Base-by-base conservation (phyloP, 345 rosid species). In the Eucalyptus urophylla region DNA sequence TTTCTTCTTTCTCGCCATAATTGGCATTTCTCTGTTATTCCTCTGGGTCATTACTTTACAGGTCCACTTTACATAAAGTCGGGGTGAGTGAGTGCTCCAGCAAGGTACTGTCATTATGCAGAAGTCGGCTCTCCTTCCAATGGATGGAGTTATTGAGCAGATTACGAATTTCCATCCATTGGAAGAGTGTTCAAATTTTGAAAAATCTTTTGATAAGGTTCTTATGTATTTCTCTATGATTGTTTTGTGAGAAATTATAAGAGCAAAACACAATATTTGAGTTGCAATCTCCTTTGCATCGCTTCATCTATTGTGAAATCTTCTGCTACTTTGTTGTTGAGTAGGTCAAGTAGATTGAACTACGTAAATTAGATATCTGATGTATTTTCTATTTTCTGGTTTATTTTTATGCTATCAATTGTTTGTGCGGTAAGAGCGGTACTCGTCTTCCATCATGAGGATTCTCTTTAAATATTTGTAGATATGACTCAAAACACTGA, bases 261-360 rank as follows among this genome's bases (percentile, higher is more conserved):
- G 81, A 43, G 81, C 6, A 6, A 76, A 76, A 37, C 27, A 76
- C 0, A 0, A 21, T 21, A 76, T 37, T 37, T 19, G 45, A 40
- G 45, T 21, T 3, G 27, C 12, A 0, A 37, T 0, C 0, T 19
- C 14, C 15, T 37, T 37, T 76, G 27, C 14, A 40, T 40, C 2
- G 3, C 8, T 76, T 5, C 3, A 76, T 37, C 1, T 76, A 76
- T 76, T 21, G 47, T 37, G 25, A 24, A 37, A 86, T 86, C 11
- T 86, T 45, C 25, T 45, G 53, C 12, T 45, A 0, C 7, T 45
- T 86, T 0, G 0, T 4, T 6, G 11, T 86, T 16, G 37, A 86
- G 87, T 24, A 47, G 24, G 56, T 47, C 37, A 86, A 22, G 4
- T 17, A 3, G 0, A 86, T 0, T 0, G 22, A 47, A 86, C 0